A percentile compares a stretch with the other conserved stretches of the same genome.
Conservation (phyloP, 257 asterid genomes). For the Nicotiana obtusifolia region DNA sequence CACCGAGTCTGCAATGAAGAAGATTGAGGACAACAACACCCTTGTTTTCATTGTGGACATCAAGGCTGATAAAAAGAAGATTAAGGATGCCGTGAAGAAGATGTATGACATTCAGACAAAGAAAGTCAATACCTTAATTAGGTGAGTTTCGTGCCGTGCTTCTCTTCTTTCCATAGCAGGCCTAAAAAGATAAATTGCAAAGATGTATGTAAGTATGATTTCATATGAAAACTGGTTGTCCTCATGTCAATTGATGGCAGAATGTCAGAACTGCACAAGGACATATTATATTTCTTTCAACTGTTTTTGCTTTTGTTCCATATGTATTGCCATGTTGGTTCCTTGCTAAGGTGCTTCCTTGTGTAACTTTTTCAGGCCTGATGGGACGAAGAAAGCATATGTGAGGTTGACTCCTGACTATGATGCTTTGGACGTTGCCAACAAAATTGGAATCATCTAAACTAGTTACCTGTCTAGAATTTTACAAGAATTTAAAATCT, state of each 20-base stretch:
- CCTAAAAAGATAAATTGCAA: neutral
- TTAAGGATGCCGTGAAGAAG: slow-evolving; percentile 50
- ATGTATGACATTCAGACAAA: slow-evolving; percentile 56
- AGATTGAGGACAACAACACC: slow-evolving; percentile 55
- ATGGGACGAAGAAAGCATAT: slow-evolving; percentile 51
- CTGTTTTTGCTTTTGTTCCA: neutral
- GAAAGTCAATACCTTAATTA: slow-evolving; percentile 55
- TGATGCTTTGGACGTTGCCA: slow-evolving; percentile 58
- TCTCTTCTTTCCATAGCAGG: neutral
- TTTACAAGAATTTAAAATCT: slow-evolving; percentile 10
- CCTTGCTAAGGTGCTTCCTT: neutral
- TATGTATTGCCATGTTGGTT: neutral
- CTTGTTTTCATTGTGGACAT: slow-evolving; percentile 52
- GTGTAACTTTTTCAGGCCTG: slow-evolving; percentile 36
- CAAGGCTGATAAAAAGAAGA: slow-evolving; percentile 52
- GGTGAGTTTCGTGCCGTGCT: slow-evolving; percentile 19
- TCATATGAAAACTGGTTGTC: neutral
- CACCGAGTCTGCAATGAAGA: slow-evolving; percentile 57
- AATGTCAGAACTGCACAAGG: neutral
- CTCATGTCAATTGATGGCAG: neutral
- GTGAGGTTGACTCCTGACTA: slow-evolving; percentile 57
- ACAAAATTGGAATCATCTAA: slow-evolving; percentile 59
- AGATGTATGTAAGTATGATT: neutral
- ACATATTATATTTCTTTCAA: neutral
- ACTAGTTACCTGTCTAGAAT: slow-evolving; percentile 11